Base-by-base conservation (phyloP, 345 rosid species). In the Populus euphratica region DNA sequence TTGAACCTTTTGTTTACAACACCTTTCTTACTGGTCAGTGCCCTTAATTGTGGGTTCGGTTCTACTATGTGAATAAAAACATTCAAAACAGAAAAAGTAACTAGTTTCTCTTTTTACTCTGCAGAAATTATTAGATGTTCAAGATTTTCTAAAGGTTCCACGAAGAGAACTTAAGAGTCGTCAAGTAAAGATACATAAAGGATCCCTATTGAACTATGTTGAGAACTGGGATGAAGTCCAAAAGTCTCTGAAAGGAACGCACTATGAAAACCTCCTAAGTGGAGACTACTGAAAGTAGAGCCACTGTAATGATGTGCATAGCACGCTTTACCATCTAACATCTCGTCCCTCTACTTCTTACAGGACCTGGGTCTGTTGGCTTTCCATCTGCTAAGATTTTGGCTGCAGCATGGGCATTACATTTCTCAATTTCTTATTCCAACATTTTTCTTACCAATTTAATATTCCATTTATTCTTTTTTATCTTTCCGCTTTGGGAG, bases 161-260 rank as follows among this genome's bases (percentile, higher is more conserved):
- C 86, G 52, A 47, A 86, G 80, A 67, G 81, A 89, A 11, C 84
- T 96, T 75, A 89, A 78, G 80, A 96, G 99, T 73, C 87, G 98
- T 17, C 99, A 96, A 83, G 97, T 96, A 76, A 96, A 91, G 84
- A 96, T 96, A 85, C 99, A 96, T 84, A 90, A 89, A 68, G 98
- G 98, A 47, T 74, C 91, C 1, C 84, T 91, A 77, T 88, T 93
- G 8, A 81, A 82, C 49, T 91, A 91, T 72, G 81, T 94, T 52
- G 87, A 87, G 81, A 96, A 94, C 74, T 94, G 97, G 97, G 89
- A 82, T 5, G 92, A 96, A 61, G 92, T 96, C 77, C 81, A 81
- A 74, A 86, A 80, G 65, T 83, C 92, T 43, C 80, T 96, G 61
- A 88, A 88, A 9, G 97, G 97, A 64, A 88, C 98, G 0, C 79